Conservation (phyloP, 768 basidiomycete species). For the Russula abietina region DNA sequence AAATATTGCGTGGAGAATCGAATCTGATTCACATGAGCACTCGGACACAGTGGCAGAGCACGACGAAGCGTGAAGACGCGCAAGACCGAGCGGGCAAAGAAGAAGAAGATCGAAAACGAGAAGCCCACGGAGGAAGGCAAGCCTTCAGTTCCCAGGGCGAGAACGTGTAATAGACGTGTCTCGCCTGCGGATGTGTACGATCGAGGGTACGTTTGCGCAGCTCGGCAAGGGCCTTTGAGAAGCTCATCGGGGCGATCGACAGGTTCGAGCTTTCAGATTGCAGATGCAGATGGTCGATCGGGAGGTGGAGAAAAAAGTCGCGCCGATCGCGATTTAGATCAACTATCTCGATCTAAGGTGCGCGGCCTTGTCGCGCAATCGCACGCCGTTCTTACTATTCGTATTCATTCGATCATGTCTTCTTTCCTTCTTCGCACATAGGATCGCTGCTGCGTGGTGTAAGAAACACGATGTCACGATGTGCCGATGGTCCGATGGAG, state of each 20-base stretch:
- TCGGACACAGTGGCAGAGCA: constrained; percentile 80
- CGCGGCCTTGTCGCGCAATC: not conserved
- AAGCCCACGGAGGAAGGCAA: constrained; percentile 70
- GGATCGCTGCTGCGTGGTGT: constrained; percentile 76
- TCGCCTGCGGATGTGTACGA: constrained; percentile 56
- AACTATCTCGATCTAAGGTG: constrained; percentile 92
- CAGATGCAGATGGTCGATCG: constrained; percentile 89
- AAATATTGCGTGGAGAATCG: constrained; percentile 56
- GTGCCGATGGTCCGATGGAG: constrained; percentile 84
- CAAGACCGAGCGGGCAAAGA: constrained; percentile 41
- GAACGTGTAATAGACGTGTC: constrained; percentile 40
- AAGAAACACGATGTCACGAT: constrained; percentile 84
- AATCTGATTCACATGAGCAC: constrained; percentile 92
- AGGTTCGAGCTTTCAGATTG: constrained; percentile 82
- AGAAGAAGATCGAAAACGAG: constrained; percentile 58
- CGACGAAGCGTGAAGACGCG: constrained; percentile 73
- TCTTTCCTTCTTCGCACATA: constrained; percentile 36
- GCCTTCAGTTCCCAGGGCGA: constrained; percentile 49
- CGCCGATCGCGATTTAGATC: constrained; percentile 93
- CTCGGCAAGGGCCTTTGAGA: constrained; percentile 72
- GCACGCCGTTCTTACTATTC: not conserved
- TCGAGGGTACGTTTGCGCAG: constrained; percentile 71
- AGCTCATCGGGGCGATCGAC: constrained; percentile 70
- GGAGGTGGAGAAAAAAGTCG: constrained; percentile 92
- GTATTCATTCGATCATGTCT: not conserved